A percentile compares a stretch with the other conserved stretches of the same genome.
These are phyloP conservation scores for Eucalyptus pauciflora DNA, from an alignment of 345 rosid genomes.

Conservation along the genomic window DNA sequence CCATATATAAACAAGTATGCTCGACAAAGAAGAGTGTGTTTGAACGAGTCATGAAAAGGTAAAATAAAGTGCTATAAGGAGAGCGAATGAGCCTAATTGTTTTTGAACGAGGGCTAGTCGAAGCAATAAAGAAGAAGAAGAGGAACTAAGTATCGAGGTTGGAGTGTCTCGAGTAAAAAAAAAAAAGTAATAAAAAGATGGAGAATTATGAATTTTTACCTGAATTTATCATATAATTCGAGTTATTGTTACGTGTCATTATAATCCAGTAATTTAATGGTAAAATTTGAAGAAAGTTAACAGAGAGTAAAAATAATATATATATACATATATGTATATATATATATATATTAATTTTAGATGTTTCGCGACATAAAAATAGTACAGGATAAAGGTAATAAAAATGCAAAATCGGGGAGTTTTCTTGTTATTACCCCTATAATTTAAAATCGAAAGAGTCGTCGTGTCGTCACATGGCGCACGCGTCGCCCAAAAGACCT, in stretches of 20 bases:
- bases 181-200: accelerated
- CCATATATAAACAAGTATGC: background rate
- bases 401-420: background rate
- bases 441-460: background rate
- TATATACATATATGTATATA: accelerated
- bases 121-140: background rate
- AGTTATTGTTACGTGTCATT: background rate
- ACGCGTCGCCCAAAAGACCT: background rate
- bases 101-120: background rate
- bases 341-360: accelerated
- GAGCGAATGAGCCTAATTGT: background rate
- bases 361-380: accelerated
- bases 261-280: accelerated
- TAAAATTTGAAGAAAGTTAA: background rate
- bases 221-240: accelerated
- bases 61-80: background rate
- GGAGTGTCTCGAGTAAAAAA: too few species aligned
- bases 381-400: too few species aligned
- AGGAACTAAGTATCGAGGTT: accelerated
- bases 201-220: accelerated
- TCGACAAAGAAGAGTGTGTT: background rate
- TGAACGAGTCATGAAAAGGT: accelerated
- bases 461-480: background rate
- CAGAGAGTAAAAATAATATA: background rate
- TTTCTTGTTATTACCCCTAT: background rate